Base-by-base conservation (phyloP, 345 rosid species). In the Pistacia atlantica region DNA sequence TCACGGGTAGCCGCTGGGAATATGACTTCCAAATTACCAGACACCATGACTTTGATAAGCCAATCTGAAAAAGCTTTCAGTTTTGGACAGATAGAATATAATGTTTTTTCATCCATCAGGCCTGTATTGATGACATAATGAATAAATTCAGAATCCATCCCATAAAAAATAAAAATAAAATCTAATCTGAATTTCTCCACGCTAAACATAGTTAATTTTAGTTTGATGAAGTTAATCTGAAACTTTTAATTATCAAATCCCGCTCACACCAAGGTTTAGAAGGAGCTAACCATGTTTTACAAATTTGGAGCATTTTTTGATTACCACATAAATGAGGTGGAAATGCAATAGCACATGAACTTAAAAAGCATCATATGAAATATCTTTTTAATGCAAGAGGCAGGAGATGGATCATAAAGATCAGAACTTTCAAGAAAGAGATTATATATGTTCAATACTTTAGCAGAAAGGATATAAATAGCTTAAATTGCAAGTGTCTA, bases 61-160 rank as follows among this genome's bases (percentile, higher is more conserved):
- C 95, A 86, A 77, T 89, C 97, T 16, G 92, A 84, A 85, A 91
- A 93, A 72, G 71, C 82, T 81, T 88, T 88, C 65, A 93, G 87
- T 76, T 81, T 86, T 20, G 83, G 85, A 77, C 72, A 75, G 9
- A 95, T 78, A 28, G 91, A 85, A 85, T 87, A 91, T 67, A 77
- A 64, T 22, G 82, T 83, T 68, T 75, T 69, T 33, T 61, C 78
- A 65, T 76, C 88, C 31, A 38, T 79, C 78, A 78, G 80, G 76
- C 89, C 89, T 65, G 75, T 61, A 81, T 62, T 46, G 72, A 74
- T 86, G 84, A 71, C 8, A 51, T 22, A 22, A 78, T 58, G 69
- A 52, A 69, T 49, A 67, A 54, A 63, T 57, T 83, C 75, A 77
- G 61, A 73, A 17, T 55, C 51, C 45, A 55, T 31, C 63, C 31